Base-by-base conservation (phyloP, 176 grass and related monocot species). In the Musa acuminata region DNA sequence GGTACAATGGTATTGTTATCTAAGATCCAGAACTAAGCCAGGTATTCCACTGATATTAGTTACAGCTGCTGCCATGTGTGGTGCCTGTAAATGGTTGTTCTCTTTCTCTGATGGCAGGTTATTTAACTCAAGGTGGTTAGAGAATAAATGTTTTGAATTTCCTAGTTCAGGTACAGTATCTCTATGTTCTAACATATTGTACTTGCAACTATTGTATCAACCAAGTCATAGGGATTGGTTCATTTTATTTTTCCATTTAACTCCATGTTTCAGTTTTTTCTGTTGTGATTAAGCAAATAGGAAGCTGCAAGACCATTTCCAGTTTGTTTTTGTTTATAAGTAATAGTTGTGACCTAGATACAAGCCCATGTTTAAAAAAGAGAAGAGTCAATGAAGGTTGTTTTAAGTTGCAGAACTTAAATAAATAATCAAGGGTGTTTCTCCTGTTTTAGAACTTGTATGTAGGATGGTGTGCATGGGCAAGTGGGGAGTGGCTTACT, bases 51-150 rank as follows among this genome's bases (percentile, higher is more conserved):
- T 50, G 9, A 64, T 24, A 22, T 9, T 2, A 23, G 19, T 27
- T 43, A 19, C 9, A 22, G 69, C 1, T 11, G 27, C 75, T 21
- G 9, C 4, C 29, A 53, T 24, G 21, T 64, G 16, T 64, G n/a
- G 16, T 59, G 55, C n/a, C 2, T 51, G 51, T 60, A 10, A 53
- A 20, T 62, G 48, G 12, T 64, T 60, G 52, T 75, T 22, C 48
- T 14, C 43, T 16, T 8, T 79, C 17, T 51, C 6, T 55, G 23
- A 43, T 52, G 49, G 1, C 62, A 90, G 88, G 88, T 90, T 69
- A 90, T 90, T 76, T 84, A 90, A 48, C 88, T 90, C 57, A 81
- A 90, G 88, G 88, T 51, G 88, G 86, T 79, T 84, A 90, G 75
- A 81, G 88, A 57, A 90, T 86, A 35, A 90, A 90, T 79, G 88